These are phyloP conservation scores for Mycena pura DNA, from an alignment of 768 basidiomycete species.

Conservation along the genomic window DNA sequence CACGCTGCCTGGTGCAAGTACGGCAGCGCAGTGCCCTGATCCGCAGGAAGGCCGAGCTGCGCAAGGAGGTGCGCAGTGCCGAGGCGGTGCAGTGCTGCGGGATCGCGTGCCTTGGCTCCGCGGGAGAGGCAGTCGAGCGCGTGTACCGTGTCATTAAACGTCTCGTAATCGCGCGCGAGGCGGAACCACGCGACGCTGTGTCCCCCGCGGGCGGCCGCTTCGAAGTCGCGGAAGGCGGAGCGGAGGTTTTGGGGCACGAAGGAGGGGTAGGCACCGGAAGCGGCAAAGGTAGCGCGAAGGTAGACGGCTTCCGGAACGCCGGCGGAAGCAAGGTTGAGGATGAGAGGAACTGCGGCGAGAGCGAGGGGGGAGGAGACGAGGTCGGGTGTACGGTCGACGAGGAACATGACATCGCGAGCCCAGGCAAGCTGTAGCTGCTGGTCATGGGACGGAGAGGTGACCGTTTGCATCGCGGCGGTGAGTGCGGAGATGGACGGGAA, in stretches of 20 bases:
- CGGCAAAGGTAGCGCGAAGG: conserved; percentile 74
- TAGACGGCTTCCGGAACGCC: conserved; percentile 74
- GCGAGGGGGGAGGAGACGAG: conserved; percentile 49
- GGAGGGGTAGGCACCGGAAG: conserved; percentile 75
- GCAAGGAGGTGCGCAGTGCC: conserved; percentile 93
- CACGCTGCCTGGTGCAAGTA: conserved; percentile 82
- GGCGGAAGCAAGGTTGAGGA: conserved; percentile 62
- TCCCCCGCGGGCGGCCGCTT: conserved; percentile 79
- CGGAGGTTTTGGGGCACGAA: conserved; percentile 72
- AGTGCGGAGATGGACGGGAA: conserved; percentile 72
- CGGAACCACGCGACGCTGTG: conserved; percentile 89
- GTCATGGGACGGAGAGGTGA: conserved; percentile 63
- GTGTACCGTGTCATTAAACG: conserved; percentile 72
- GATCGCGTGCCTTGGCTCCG: conserved; percentile 73
- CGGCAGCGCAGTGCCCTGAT: conserved; percentile 63
- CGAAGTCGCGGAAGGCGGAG: conserved; percentile 88
- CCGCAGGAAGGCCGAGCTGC: conserved; percentile 71
- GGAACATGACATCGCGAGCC: conserved; percentile 82
- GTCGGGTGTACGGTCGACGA: conserved; percentile 67
- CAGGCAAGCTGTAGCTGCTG: conserved; percentile 73
- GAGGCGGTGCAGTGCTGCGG: conserved; percentile 54
- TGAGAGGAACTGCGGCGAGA: conserved; percentile 66
- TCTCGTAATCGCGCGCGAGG: conserved; percentile 91
- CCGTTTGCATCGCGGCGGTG: conserved; percentile 51
- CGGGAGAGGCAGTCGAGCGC: conserved; percentile 89